Conservation (phyloP, 441 rosid species). For the Syzygium malaccense region DNA sequence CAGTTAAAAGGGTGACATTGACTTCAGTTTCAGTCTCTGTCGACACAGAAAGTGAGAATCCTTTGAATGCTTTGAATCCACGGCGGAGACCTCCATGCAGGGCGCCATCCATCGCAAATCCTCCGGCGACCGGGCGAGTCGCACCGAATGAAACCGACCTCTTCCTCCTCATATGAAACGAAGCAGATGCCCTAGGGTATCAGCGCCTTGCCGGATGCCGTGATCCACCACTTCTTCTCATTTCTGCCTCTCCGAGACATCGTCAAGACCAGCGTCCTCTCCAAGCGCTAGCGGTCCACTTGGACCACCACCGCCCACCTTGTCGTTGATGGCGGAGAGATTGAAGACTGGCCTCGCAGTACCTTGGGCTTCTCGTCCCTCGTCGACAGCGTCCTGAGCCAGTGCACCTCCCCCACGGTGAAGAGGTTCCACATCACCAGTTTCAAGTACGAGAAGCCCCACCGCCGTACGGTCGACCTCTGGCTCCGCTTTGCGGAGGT, state of each 20-base stretch:
- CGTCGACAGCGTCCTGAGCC: not conserved
- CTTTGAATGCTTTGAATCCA: no score
- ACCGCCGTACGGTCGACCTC: not conserved
- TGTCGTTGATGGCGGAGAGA: not conserved
- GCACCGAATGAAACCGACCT: no score
- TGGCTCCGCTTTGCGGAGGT: not conserved
- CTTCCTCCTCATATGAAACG: no score
- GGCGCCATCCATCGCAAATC: not conserved
- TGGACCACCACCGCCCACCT: not conserved
- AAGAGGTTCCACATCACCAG: rapidly evolving
- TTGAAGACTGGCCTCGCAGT: rapidly evolving
- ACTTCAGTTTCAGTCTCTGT: no score
- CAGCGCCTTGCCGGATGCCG: not conserved
- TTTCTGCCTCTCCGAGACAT: not conserved
- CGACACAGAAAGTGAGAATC: no score
- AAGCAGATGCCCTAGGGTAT: no score
- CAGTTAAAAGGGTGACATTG: no score
- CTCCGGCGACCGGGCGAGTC: not conserved
- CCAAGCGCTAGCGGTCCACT: not conserved
- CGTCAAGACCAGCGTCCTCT: not conserved
- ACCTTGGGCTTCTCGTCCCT: not conserved
- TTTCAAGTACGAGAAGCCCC: not conserved
- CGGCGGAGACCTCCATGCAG: no score
- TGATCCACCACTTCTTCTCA: not conserved
- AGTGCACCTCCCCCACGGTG: not conserved